Conservation (phyloP, 2,329 filamentous ascomycete species). For the Ophiostoma montium region DNA sequence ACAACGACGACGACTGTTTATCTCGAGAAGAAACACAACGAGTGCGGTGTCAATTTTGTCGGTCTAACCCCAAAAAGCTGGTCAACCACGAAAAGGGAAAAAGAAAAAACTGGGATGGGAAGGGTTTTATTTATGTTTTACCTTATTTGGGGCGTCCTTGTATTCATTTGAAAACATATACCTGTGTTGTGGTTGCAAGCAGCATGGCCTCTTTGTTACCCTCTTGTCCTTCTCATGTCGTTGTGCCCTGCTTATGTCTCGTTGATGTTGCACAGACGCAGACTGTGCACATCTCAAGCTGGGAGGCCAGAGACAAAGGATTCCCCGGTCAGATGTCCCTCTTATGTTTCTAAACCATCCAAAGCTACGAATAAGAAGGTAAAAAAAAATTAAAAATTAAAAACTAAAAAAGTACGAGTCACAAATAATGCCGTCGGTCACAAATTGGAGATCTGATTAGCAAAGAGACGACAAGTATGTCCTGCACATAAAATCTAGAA, state of each 20-base stretch:
- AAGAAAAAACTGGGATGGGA: constrained; percentile 2
- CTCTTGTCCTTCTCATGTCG: not conserved
- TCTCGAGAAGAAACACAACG: not conserved
- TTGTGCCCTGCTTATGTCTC: not conserved
- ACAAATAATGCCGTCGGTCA: too few relatives aligned
- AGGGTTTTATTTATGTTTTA: constrained; percentile 3
- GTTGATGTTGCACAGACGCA: not conserved
- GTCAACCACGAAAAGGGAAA: not conserved
- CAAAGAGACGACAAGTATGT: too few relatives aligned
- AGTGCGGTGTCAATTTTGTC: not conserved
- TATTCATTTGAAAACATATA: constrained; percentile 3
- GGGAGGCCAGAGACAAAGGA: too few relatives aligned
- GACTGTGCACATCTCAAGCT: too few relatives aligned
- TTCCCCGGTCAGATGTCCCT: too few relatives aligned
- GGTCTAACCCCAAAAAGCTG: not conserved
- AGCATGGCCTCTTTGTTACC: constrained; percentile 1
- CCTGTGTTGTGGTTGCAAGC: not conserved
- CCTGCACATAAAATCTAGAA: not conserved
- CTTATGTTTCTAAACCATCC: too few relatives aligned
- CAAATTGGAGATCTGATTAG: too few relatives aligned
- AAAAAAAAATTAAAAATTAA: not conserved
- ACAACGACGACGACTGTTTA: not conserved
- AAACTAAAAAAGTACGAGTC: not conserved
- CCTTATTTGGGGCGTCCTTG: constrained; percentile 3
- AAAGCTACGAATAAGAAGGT: not conserved